A percentile compares a stretch with the other conserved stretches of the same genome.
These are phyloP conservation scores for Fabrea salina DNA, from an alignment of 169 alveolate species.

Conservation along the genomic window DNA sequence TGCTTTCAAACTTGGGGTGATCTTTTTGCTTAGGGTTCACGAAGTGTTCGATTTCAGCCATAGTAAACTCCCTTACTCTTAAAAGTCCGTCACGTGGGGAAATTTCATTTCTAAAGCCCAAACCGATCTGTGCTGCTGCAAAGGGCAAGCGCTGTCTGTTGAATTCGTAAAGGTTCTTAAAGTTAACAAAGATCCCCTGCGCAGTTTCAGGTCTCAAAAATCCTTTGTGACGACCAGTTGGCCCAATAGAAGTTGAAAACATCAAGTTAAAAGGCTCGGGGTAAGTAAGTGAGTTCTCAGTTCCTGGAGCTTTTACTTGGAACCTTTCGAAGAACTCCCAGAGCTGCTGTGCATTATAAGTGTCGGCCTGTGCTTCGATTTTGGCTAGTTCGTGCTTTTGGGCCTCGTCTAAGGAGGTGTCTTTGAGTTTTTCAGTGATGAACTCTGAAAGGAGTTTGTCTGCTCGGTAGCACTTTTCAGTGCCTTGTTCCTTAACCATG, in stretches of 20 bases:
- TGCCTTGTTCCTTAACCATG: slow-evolving; percentile 91
- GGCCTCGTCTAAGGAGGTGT: slow-evolving; percentile 42
- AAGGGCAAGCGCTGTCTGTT: slow-evolving; percentile 96
- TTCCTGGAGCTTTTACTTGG: slow-evolving; percentile 86
- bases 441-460: slow-evolving; percentile 70
- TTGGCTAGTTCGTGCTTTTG: slow-evolving; percentile 70
- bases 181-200: slow-evolving; percentile 97
- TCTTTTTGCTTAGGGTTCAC: slow-evolving; percentile 90
- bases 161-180: slow-evolving; percentile 88
- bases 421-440: slow-evolving; percentile 24
- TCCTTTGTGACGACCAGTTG: slow-evolving; percentile 84
- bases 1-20: slow-evolving; percentile 88
- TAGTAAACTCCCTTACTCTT: slow-evolving; percentile 96
- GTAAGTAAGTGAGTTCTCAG: slow-evolving; percentile 90
- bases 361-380: slow-evolving; percentile 77
- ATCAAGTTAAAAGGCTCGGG: slow-evolving; percentile 95
- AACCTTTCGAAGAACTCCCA: slow-evolving; percentile 76
- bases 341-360: slow-evolving; percentile 80
- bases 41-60: slow-evolving; percentile 99
- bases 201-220: slow-evolving; percentile 99
- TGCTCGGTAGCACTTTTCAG: slow-evolving; percentile 87
- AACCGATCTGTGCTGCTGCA: slow-evolving; percentile 98
- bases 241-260: slow-evolving; percentile 96
- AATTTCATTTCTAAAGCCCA: slow-evolving; percentile 97
- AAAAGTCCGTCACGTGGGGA: slow-evolving; percentile 96